Percentiles rank a stretch among this genome's conserved stretches.
Evolutionary conservation across 768 basidiomycete species (phyloP).

Genomic region (Leucosporidium creatinivorum): DNA sequence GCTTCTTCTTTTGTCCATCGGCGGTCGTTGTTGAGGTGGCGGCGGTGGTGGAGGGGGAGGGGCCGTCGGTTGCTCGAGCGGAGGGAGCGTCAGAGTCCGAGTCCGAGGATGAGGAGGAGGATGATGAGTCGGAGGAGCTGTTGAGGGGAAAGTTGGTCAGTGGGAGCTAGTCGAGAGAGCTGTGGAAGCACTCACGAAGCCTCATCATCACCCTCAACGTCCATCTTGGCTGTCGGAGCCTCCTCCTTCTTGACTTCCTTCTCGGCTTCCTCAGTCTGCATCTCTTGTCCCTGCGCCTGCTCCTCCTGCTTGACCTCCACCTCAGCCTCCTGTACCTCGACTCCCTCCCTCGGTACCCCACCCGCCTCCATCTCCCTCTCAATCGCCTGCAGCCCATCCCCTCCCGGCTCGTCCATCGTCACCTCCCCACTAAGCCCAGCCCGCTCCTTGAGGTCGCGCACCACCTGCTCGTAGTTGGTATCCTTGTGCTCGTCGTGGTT

Average conservation of each 20-base stretch:
- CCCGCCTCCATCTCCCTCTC: conserved; percentile 24
- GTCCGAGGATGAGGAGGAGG: conserved; percentile 13
- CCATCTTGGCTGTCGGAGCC: neutral
- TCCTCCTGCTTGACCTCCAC: neutral
- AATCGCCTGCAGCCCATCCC: conserved; percentile 7
- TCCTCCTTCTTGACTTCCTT: too few species aligned
- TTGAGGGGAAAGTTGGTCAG: neutral
- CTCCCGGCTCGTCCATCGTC: neutral
- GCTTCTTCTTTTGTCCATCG: conserved; percentile 2
- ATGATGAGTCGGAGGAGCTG: conserved; percentile 14
- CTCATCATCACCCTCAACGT: neutral
- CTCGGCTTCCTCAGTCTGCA: neutral
- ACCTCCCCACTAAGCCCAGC: conserved; percentile 4
- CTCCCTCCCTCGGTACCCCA: conserved; percentile 10
- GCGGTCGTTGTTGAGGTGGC: neutral
- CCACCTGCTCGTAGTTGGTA: conserved; percentile 18
- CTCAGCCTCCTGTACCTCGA: neutral
- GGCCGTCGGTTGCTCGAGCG: neutral
- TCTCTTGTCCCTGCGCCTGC: neutral
- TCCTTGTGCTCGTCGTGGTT: conserved; percentile 8
- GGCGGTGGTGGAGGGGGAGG: conserved; percentile 1
- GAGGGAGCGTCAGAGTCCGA: conserved; percentile 1
- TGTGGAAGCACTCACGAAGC: neutral
- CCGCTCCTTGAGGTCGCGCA: conserved; percentile 21
- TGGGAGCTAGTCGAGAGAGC: too few species aligned